phyloP scores from a whole-genome alignment of 176 grass and related monocot genomes.

The Alloteropsis semialata region DNA sequence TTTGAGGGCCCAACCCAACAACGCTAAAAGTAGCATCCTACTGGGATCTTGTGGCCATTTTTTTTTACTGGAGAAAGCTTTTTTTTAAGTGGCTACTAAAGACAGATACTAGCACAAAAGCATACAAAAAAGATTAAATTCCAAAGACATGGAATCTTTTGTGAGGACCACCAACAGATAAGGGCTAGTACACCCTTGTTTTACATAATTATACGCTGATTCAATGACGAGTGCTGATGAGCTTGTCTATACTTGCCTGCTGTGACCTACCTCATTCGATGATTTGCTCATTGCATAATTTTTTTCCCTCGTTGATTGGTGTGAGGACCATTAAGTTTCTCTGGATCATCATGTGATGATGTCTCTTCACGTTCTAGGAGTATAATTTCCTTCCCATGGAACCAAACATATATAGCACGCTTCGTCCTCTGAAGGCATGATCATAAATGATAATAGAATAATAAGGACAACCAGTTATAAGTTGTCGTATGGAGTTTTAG shows the following conservation, averaged over 20 bases:
- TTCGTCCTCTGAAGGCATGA: not conserved
- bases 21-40: not conserved
- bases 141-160: not conserved
- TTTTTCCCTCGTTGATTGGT: not conserved
- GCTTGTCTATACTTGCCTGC: conserved; percentile 3
- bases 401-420: not conserved
- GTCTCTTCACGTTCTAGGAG: not conserved
- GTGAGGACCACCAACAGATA: conserved; percentile 22
- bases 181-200: not conserved
- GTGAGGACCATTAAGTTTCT: conserved; percentile 29
- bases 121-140: not conserved
- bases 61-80: not conserved
- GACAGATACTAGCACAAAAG: not conserved
- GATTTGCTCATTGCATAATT: conserved; percentile 13
- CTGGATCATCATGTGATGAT: conserved; percentile 37
- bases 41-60: not conserved
- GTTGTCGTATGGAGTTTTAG: too few species aligned
- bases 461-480: too few species aligned
- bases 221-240: not conserved
- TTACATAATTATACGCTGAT: conserved; percentile 10
- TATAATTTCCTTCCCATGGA: not conserved
- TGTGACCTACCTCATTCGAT: conserved; percentile 18
- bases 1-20: not conserved
- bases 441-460: too few species aligned
- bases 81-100: not conserved